Conservation (phyloP, 495 filamentous ascomycete genomes). For the Emericellopsis terricola region DNA sequence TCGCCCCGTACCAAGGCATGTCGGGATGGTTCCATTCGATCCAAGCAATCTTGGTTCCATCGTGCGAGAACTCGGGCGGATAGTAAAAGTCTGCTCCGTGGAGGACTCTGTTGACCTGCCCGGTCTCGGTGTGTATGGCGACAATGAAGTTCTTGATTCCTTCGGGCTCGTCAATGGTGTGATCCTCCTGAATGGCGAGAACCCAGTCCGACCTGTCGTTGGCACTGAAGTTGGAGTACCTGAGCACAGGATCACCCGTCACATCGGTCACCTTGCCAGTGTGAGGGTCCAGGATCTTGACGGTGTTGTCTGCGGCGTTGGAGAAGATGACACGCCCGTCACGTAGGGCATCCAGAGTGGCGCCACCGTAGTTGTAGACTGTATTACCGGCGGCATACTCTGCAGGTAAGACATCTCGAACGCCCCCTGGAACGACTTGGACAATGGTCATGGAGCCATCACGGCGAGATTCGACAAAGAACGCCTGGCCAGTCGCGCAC, state of each 20-base stretch:
- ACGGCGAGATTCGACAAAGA: constrained; percentile 18
- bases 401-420: no score
- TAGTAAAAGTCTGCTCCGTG: constrained; percentile 30
- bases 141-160: constrained; percentile 18
- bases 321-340: constrained; percentile 22
- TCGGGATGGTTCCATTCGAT: constrained; percentile 32
- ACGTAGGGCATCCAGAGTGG: constrained; percentile 12
- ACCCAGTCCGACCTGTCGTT: constrained; percentile 19
- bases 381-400: constrained; percentile 18
- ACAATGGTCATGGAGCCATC: constrained; percentile 15
- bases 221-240: constrained; percentile 20
- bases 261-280: constrained; percentile 7
- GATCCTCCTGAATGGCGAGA: constrained; percentile 28
- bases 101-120: constrained; percentile 8
- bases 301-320: constrained; percentile 15
- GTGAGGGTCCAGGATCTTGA: constrained; percentile 19
- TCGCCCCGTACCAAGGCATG: constrained; percentile 29
- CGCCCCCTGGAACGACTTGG: no score
- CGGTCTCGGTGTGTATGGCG: constrained; percentile 13
- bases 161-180: constrained; percentile 7
- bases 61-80: constrained; percentile 26
- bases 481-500: not conserved
- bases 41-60: constrained; percentile 25
- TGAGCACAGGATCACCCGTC: constrained; percentile 12
- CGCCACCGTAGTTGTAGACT: constrained; percentile 30